Percentiles rank a stretch among this genome's conserved stretches.
Evolutionary conservation across 2,329 filamentous ascomycete genomes (phyloP).

Genomic region (Graphilbum fragrans): DNA sequence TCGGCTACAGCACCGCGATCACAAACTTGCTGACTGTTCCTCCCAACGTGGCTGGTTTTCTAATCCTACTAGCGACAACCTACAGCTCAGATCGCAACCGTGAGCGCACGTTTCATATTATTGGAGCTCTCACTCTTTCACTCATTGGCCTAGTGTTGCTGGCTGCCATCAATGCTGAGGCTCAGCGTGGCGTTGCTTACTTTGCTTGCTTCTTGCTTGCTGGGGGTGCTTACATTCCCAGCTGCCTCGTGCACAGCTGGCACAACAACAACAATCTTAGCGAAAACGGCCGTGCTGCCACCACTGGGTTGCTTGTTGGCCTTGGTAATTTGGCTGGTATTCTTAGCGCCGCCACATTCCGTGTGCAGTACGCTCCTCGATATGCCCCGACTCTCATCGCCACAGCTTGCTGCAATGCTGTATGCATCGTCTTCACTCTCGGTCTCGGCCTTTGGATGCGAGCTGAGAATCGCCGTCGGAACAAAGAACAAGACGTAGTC

Average conservation of each 20-base stretch:
- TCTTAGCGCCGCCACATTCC: too few species aligned
- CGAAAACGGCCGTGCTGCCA: constrained; percentile 12
- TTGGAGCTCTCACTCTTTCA: constrained; percentile 1
- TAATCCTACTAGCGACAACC: constrained; percentile 7
- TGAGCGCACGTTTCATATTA: constrained; percentile 11
- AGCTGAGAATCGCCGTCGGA: too few species aligned
- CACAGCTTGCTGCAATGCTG: too few species aligned
- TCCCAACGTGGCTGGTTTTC: constrained; percentile 9
- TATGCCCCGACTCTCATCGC: too few species aligned
- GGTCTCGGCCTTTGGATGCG: too few species aligned
- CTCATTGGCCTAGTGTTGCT: constrained; percentile 6
- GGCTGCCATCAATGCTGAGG: constrained; percentile 6
- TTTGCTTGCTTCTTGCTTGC: constrained; percentile 7
- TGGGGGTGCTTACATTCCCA: constrained; percentile 10
- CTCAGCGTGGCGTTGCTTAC: constrained; percentile 10
- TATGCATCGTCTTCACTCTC: too few species aligned
- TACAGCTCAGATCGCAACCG: constrained; percentile 10
- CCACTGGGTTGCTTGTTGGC: too few species aligned
- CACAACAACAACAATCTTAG: constrained; percentile 12
- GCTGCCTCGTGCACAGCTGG: constrained; percentile 10
- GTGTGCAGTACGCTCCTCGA: too few species aligned
- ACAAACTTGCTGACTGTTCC: constrained; percentile 13
- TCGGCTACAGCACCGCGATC: constrained; percentile 9
- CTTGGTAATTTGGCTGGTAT: too few species aligned
- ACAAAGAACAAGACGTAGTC: too few species aligned